Base-by-base conservation (phyloP, 2,329 filamentous ascomycete genomes). In the Gliomastix tumulicola region DNA sequence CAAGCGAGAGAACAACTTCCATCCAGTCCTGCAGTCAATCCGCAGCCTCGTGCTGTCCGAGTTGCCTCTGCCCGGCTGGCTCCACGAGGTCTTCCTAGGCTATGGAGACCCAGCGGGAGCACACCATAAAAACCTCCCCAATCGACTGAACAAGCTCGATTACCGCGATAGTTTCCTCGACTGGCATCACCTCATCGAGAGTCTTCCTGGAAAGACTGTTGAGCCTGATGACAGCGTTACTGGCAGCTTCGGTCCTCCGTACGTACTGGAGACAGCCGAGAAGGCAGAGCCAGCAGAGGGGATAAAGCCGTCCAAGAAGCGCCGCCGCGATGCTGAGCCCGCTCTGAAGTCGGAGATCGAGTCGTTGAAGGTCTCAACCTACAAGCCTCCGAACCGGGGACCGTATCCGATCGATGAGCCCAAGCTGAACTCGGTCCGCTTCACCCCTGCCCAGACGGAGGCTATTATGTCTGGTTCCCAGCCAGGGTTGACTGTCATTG, bases 61-160 rank as follows among this genome's bases (percentile, higher is more conserved):
- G 48, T 81, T 90, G 16, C 84, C 86, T 7, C 71, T 97, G 37
- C 88, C 92, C 12, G 76, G 82, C 3, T 98, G 92, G 92, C 70
- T 98, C 30, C 88, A 95, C 51, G 92, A 97, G 47, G 90, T 97
- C 9, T 98, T 97, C 58, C 68, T 98, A n/a, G 92, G 92, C 4
- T 97, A 94, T 56, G 92, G 92, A 32, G 89, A 98, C 58, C 90
- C 92, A 40, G 76, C 87, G 21, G 82, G 85, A 40, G 92, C 92
- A 22, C 84, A 79, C 17, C 95, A 94, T 63, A 88, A 85, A 44
- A 82, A 88, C 35, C 65, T 98, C 13, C 65, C 84, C 2, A 92
- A 88, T 55, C 76, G 81, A 40, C 69, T 94, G 44, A 79, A 79
- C 49, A 85, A 76, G 38, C 68, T 98, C 36, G 88, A 98, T 57